Conservation (phyloP, 2,329 filamentous ascomycete species). For the Pyrenophora tritici-repentis region DNA sequence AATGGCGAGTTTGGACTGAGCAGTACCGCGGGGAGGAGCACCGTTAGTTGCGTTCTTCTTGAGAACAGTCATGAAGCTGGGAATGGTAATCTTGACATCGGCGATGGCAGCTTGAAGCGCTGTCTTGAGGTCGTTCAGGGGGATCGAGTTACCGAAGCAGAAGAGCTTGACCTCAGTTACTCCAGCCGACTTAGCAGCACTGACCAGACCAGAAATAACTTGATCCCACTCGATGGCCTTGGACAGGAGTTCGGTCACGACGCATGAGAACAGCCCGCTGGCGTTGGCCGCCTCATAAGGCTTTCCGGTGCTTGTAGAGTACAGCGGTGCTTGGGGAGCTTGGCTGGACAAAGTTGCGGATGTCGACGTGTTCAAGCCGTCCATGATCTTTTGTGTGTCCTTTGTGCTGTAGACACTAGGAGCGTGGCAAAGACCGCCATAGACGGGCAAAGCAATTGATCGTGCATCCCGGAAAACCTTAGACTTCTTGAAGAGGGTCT, state of each 20-base stretch:
- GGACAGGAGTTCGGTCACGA: conserved; percentile 23
- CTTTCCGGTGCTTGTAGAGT: conserved; percentile 57
- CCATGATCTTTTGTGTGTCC: conserved; percentile 36
- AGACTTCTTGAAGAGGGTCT: conserved; percentile 27
- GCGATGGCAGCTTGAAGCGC: background rate
- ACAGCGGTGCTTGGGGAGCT: conserved; percentile 52
- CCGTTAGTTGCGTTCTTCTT: background rate
- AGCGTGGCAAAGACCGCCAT: conserved; percentile 37
- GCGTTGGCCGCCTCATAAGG: conserved; percentile 22
- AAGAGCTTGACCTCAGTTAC: conserved; percentile 2
- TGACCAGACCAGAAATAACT: conserved; percentile 20
- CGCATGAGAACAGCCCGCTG: conserved; percentile 16
- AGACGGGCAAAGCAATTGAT: conserved; percentile 32
- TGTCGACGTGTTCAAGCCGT: conserved; percentile 30
- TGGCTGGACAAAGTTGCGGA: background rate
- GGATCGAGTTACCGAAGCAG: conserved; percentile 27
- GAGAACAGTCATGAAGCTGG: conserved; percentile 3
- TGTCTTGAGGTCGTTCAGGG: conserved; percentile 23
- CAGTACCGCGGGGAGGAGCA: conserved; percentile 2
- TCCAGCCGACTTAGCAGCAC: background rate
- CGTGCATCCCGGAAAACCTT: conserved; percentile 25
- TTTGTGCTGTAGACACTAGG: conserved; percentile 31
- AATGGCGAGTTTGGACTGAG: conserved; percentile 34
- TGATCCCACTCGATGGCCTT: conserved; percentile 25
- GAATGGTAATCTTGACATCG: background rate